These are phyloP conservation scores for Kwoniella sp. DNA, from an alignment of 768 basidiomycete genomes.

Conservation along the genomic window DNA sequence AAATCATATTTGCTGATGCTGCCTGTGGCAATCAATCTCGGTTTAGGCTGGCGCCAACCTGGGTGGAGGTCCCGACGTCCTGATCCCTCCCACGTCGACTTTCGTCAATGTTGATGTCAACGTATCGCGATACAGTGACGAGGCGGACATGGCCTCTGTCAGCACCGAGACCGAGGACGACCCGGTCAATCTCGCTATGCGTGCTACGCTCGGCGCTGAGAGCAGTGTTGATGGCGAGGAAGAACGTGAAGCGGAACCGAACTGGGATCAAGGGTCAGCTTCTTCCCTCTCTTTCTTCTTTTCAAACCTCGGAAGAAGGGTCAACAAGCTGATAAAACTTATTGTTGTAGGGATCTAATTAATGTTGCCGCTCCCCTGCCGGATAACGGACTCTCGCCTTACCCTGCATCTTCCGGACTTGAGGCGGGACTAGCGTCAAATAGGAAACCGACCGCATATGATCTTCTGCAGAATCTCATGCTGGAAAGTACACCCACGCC, in stretches of 20 bases:
- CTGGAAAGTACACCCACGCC: conserved; percentile 23
- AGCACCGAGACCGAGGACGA: conserved; percentile 81
- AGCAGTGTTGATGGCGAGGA: conserved; percentile 60
- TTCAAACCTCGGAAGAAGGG: not conserved
- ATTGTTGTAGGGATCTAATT: not conserved
- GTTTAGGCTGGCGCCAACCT: not conserved
- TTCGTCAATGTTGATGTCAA: not conserved
- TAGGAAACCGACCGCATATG: conserved; percentile 31
- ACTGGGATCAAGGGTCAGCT: conserved; percentile 54
- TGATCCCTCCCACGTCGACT: not conserved
- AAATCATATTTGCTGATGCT: not conserved
- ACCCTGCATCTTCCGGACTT: not conserved
- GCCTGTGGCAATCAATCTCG: no score
- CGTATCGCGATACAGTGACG: conserved; percentile 46
- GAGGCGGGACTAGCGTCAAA: not conserved
- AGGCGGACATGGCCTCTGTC: conserved; percentile 68
- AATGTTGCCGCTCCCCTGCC: not conserved
- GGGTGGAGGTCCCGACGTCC: not conserved
- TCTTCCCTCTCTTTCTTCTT: not conserved
- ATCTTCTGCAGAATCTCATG: conserved; percentile 43
- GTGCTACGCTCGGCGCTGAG: conserved; percentile 64
- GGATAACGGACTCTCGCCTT: not conserved
- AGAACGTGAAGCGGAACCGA: conserved; percentile 68
- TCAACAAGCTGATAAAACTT: not conserved
- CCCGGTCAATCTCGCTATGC: conserved; percentile 65